Evolutionary conservation across 2,329 filamentous ascomycete species (phyloP).

Genomic region (Epichloe scottii): DNA sequence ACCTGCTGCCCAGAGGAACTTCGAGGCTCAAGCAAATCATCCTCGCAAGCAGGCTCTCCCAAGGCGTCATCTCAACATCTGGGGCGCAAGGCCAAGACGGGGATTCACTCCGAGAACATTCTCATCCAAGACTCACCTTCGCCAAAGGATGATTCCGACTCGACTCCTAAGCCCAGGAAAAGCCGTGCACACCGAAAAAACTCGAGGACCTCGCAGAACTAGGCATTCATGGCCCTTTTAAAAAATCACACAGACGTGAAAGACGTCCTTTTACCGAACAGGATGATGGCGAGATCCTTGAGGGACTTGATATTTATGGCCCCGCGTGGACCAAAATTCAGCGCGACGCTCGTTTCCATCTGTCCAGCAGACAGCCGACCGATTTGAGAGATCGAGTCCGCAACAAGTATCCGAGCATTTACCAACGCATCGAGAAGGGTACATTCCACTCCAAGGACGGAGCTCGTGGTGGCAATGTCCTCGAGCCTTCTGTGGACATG

Average conservation of each 20-base stretch:
- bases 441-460: constrained; percentile 33
- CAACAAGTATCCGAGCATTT: constrained; percentile 50
- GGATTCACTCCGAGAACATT: constrained; percentile 42
- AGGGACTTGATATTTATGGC: constrained; percentile 46
- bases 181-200: constrained; percentile 43
- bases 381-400: constrained; percentile 50
- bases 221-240: constrained; percentile 50
- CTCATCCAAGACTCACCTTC: constrained; percentile 30
- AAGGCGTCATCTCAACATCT: constrained; percentile 13
- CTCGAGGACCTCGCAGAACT: constrained; percentile 42
- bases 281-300: constrained; percentile 49
- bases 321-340: constrained; percentile 56
- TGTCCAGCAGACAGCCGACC: constrained; percentile 48
- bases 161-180: constrained; percentile 31
- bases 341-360: constrained; percentile 42
- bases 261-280: constrained; percentile 48
- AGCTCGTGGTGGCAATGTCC: constrained; percentile 26
- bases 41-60: constrained; percentile 12
- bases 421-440: constrained; percentile 43
- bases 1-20: constrained; percentile 54
- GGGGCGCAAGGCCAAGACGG: constrained; percentile 31
- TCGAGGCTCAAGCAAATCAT: constrained; percentile 27
- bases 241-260: constrained; percentile 47
- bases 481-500: constrained; percentile 40
- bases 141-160: constrained; percentile 22